Conservation (phyloP, 1,284 basidiomycete species). For the Apiotrichum domesticum region DNA sequence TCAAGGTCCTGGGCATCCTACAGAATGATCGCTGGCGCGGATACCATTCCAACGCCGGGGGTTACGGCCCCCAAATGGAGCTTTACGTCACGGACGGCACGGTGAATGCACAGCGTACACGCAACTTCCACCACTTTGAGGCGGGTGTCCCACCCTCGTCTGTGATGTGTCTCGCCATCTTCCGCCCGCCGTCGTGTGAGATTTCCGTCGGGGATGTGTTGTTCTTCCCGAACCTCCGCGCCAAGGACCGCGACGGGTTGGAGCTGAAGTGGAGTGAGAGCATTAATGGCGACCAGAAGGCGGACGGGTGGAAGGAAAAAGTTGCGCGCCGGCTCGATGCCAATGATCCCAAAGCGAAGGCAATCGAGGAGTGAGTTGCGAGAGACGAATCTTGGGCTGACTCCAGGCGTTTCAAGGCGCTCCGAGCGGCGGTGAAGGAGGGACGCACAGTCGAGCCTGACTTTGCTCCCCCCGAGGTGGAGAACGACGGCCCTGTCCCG, state of each 20-base stretch:
- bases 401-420: conserved; percentile 8
- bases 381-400: not conserved
- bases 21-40: not conserved
- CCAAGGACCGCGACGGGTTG: conserved; percentile 18
- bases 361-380: conserved; percentile 27
- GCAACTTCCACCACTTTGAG: conserved; percentile 27
- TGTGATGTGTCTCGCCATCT: conserved; percentile 3
- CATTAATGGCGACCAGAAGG: conserved; percentile 20
- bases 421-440: not conserved
- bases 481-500: too few species aligned
- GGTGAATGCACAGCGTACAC: conserved; percentile 2
- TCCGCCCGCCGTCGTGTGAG: not conserved
- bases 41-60: not conserved
- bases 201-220: not conserved
- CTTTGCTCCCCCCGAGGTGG: too few species aligned
- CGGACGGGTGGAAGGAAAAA: conserved; percentile 15
- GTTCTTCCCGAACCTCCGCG: conserved; percentile 24
- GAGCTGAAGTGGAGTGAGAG: conserved; percentile 33
- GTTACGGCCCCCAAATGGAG: conserved; percentile 17
- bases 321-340: conserved; percentile 3
- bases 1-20: conserved; percentile 26
- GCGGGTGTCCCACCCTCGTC: not conserved
- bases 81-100: conserved; percentile 40
- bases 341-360: conserved; percentile 17
- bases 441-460: too few species aligned